Percentiles rank a stretch among this genome's conserved stretches.
Conservation (phyloP, 2,329 filamentous ascomycete species). For the Diaporthe sp. region DNA sequence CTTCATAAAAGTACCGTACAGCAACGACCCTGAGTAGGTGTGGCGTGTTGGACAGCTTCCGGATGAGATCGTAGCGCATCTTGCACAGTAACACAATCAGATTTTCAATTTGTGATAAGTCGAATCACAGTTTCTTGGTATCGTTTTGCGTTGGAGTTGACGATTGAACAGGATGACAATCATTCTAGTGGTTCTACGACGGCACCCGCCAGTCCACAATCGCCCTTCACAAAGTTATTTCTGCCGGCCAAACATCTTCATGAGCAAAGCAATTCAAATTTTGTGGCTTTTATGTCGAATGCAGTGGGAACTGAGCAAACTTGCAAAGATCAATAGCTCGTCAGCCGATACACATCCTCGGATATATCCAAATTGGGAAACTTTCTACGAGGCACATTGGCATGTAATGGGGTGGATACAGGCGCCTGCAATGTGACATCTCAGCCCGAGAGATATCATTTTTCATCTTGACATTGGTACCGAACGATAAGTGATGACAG, state of each 20-base stretch:
- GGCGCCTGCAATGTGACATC: background rate
- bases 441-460: background rate
- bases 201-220: background rate
- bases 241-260: background rate
- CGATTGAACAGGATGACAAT: background rate
- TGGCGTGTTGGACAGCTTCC: background rate
- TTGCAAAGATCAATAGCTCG: background rate
- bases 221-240: background rate
- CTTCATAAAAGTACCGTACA: background rate
- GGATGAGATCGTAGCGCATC: background rate
- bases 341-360: background rate
- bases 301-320: background rate
- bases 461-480: background rate
- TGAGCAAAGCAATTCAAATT: background rate
- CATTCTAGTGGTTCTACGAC: background rate
- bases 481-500: background rate
- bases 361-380: background rate
- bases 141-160: background rate
- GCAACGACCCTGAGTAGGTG: background rate
- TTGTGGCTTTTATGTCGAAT: background rate
- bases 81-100: background rate
- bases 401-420: background rate
- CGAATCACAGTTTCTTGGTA: background rate
- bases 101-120: background rate
- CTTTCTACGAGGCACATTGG: background rate